Evolutionary conservation across 2,329 filamentous ascomycete species (phyloP).

Genomic region (Spiromastix sp.): DNA sequence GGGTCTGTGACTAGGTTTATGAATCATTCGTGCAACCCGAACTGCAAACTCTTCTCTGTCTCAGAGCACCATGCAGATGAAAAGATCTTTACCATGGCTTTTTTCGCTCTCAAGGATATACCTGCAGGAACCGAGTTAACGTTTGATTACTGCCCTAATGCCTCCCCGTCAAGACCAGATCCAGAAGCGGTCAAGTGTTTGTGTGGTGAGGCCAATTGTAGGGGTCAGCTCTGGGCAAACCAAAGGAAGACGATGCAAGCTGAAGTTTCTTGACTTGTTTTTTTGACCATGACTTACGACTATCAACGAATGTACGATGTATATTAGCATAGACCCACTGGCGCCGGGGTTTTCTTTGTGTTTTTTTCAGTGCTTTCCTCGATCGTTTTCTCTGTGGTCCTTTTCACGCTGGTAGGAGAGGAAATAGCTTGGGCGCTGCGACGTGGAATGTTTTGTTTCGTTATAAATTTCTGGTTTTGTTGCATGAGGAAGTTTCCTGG

Average conservation of each 20-base stretch:
- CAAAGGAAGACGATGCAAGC: conserved; percentile 22
- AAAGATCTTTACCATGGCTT: conserved; percentile 36
- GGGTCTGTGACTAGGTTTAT: conserved; percentile 36
- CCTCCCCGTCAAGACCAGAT: conserved; percentile 17
- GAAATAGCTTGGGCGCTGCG: too few relatives aligned
- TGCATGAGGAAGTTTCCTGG: too few relatives aligned
- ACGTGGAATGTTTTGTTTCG: too few relatives aligned
- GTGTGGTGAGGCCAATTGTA: conserved; percentile 34
- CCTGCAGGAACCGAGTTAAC: conserved; percentile 33
- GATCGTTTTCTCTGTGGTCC: too few relatives aligned
- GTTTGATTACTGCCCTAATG: conserved; percentile 36
- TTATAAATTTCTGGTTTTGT: too few relatives aligned
- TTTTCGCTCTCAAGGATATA: conserved; percentile 36
- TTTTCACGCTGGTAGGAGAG: too few relatives aligned
- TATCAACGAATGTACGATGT: background rate
- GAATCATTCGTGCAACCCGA: conserved; percentile 40
- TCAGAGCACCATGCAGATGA: conserved; percentile 30
- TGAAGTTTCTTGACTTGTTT: background rate
- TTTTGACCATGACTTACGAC: background rate
- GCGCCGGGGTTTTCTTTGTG: too few relatives aligned
- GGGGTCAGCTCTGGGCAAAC: conserved; percentile 35
- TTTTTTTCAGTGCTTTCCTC: background rate
- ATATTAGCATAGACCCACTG: too few relatives aligned
- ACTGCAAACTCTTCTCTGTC: conserved; percentile 35
- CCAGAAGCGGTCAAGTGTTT: conserved; percentile 32